Evolutionary conservation across 805 yeast species (phyloP).

Genomic region (Saturnispora silvae): DNA sequence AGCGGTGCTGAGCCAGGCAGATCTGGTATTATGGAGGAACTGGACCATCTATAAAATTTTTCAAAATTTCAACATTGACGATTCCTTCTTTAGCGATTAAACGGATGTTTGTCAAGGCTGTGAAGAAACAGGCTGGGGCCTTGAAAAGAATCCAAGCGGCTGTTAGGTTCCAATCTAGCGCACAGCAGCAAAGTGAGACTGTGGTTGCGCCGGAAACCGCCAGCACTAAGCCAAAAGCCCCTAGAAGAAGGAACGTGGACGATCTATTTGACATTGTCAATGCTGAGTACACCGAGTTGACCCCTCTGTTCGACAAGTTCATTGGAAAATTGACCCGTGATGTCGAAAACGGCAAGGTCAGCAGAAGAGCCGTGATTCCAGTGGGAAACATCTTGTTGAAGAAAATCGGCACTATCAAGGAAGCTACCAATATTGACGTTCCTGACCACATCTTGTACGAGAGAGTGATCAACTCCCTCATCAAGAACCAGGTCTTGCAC

Average conservation of each 20-base stretch:
- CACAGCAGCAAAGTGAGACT: not conserved
- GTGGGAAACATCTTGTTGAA: constrained; percentile 7
- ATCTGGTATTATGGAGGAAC: too few species aligned
- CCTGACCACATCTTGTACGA: constrained; percentile 17
- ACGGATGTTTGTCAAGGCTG: not conserved
- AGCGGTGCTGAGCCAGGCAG: too few species aligned
- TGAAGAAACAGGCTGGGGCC: not conserved
- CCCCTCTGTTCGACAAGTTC: constrained; percentile 10
- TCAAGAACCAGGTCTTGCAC: constrained; percentile 15
- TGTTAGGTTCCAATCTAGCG: constrained; percentile 2
- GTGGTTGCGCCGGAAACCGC: not conserved
- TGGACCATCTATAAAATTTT: too few species aligned
- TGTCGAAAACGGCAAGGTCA: constrained; percentile 1
- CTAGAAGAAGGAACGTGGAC: constrained; percentile 3
- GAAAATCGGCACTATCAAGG: constrained; percentile 8
- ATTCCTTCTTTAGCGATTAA: too few species aligned
- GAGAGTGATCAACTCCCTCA: constrained; percentile 15
- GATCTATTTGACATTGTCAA: constrained; percentile 6
- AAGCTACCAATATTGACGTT: constrained; percentile 11
- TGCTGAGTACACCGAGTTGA: constrained; percentile 9
- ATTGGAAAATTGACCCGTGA: constrained; percentile 5
- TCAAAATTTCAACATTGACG: too few species aligned
- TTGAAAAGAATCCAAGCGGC: not conserved
- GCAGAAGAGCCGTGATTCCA: not conserved
- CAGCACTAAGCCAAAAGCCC: not conserved